Base-by-base conservation (phyloP, 2,329 filamentous ascomycete genomes). In the Acrocalymma vagum region DNA sequence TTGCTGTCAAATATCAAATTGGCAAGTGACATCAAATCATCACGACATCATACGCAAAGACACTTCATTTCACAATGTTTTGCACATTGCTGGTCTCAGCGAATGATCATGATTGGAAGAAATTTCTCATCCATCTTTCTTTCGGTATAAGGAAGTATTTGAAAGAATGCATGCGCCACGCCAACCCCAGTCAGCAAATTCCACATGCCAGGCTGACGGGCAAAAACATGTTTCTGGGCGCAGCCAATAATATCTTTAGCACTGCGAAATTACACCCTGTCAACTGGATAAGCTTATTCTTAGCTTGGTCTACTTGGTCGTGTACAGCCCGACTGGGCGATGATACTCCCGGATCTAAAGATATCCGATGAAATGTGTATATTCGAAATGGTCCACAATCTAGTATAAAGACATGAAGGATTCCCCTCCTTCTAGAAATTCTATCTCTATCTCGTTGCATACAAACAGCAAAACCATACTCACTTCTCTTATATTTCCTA, bases 381-480 rank as follows among this genome's bases (percentile, higher is more conserved):
- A n/a, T n/a, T 23, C 22, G 26, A 29, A 9, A 18, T 24, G 3
- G 9, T n/a, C n/a, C n/a, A 36, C 32, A 13, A 6, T 27, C 15
- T 7, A 8, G 42, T 66, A 67, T 65, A 67, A 67, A 58, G 54
- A 55, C 21, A n/a, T 10, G n/a, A 16, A 13, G 16, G n/a, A 3
- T 8, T 18, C 29, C 27, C 9, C 36, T 15, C 6, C n/a, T 14
- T 20, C n/a, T 22, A 16, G 16, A 22, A 38, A 31, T 36, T 28
- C 44, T 38, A 49, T 48, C 48, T 47, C 42, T 51, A 62, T 64
- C 61, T 58, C 55, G 36, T 63, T 60, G 42, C 53, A 43, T 50
- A 57, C 44, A 56, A 45, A 43, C 26, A 48, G 58, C 27, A 45
- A 62, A 62, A 55, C 41, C 53, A 60, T 48, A 60, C 55, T 54